These are phyloP conservation scores for Daldinia sp. DNA, from an alignment of 2,329 filamentous ascomycete species.

Conservation along the genomic window DNA sequence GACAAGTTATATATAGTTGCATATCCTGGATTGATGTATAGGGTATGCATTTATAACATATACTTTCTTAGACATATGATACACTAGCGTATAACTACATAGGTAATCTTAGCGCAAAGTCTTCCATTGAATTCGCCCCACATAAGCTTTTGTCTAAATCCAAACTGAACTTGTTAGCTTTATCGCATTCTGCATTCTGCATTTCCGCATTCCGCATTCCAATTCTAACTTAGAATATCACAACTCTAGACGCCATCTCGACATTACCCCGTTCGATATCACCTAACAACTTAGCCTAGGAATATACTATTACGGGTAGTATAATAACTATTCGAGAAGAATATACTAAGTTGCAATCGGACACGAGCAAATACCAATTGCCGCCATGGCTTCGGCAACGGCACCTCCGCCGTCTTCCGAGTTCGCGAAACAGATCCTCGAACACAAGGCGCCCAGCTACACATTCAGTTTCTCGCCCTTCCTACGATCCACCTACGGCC, in stretches of 20 bases:
- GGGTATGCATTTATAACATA: constrained; percentile 4
- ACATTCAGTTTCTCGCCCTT: constrained; percentile 88
- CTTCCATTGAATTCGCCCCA: constrained; percentile 12
- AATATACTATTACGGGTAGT: neutral
- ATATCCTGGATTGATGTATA: constrained; percentile 9
- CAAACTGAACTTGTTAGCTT: too few relatives aligned
- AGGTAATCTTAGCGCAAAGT: neutral
- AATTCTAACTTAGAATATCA: constrained; percentile 3
- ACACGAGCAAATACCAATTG: neutral
- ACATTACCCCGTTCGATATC: neutral
- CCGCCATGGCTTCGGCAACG: constrained; percentile 40
- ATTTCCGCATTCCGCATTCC: too few relatives aligned
- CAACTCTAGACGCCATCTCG: neutral
- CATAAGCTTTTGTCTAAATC: constrained; percentile 15
- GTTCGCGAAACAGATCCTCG: constrained; percentile 60
- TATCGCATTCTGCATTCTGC: constrained; percentile 9
- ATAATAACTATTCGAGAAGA: neutral
- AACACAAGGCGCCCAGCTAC: constrained; percentile 65
- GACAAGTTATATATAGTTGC: constrained; percentile 1
- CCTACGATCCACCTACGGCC: constrained; percentile 82
- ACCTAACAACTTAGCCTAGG: neutral
- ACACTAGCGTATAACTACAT: too few relatives aligned
- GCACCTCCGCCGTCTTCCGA: constrained; percentile 40
- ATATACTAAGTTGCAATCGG: neutral
- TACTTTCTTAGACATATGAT: too few relatives aligned